Conservation (phyloP, 192 early-diverging fungal species). For the Backusella westeae region DNA sequence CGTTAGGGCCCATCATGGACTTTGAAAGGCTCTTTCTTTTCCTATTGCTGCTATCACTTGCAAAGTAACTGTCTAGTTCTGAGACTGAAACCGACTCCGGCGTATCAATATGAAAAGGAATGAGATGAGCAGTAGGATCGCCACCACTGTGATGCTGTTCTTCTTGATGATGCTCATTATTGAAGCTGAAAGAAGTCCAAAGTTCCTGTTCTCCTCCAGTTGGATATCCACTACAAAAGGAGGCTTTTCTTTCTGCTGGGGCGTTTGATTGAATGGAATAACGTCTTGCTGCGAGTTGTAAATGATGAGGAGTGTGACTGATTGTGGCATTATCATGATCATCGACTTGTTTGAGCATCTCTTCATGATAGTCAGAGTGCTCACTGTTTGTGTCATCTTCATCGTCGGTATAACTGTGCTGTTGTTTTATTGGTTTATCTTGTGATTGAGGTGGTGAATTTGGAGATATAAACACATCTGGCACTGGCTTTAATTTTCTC, state of each 20-base stretch:
- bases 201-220: conserved; percentile 22
- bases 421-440: conserved; percentile 53
- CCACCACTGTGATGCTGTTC: background rate
- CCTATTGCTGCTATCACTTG: background rate
- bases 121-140: background rate
- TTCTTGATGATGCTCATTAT: conserved; percentile 30
- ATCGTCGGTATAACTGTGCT: background rate
- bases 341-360: conserved; percentile 52
- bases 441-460: conserved; percentile 58
- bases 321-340: background rate
- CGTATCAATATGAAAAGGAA: conserved; percentile 15
- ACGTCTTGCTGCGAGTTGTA: background rate
- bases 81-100: conserved; percentile 21
- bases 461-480: background rate
- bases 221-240: conserved; percentile 11
- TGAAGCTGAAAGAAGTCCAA: conserved; percentile 34
- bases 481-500: background rate
- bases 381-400: conserved; percentile 35
- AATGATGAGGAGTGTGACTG: background rate
- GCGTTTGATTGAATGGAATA: background rate
- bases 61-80: conserved; percentile 22
- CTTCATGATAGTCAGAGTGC: conserved; percentile 56
- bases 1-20: conserved; percentile 4
- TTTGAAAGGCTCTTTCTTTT: background rate
- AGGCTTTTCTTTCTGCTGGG: background rate